These are phyloP conservation scores for Pseudogymnoascus sp. DNA, from an alignment of 2,329 filamentous ascomycete genomes.

Conservation along the genomic window DNA sequence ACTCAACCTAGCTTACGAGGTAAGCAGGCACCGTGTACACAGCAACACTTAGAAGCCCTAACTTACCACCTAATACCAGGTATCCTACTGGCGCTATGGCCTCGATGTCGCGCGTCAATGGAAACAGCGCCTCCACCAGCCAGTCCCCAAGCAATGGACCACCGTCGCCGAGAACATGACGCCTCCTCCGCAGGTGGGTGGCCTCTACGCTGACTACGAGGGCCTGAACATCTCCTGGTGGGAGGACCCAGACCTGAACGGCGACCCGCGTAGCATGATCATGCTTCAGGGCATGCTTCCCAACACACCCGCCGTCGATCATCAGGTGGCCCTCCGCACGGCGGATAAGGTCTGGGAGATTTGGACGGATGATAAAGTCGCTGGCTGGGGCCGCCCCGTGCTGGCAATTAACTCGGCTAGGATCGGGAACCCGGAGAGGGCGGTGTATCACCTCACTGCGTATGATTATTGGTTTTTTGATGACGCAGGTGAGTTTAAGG, in stretches of 20 bases:
- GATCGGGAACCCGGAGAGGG: constrained; percentile 36
- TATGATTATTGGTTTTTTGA: constrained; percentile 37
- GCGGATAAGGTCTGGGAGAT: constrained; percentile 33
- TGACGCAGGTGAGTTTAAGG: constrained; percentile 28
- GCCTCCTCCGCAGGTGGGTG: constrained; percentile 41
- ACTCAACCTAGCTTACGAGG: constrained; percentile 51
- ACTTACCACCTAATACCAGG: constrained; percentile 23
- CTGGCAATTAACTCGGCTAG: constrained; percentile 39
- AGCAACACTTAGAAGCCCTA: not conserved
- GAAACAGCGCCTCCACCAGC: constrained; percentile 40
- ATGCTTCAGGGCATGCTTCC: constrained; percentile 39
- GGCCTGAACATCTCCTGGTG: constrained; percentile 38
- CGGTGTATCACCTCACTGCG: constrained; percentile 31
- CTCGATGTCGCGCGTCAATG: constrained; percentile 46
- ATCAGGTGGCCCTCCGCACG: constrained; percentile 31
- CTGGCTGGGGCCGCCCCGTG: constrained; percentile 41
- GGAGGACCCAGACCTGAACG: constrained; percentile 29
- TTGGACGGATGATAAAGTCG: constrained; percentile 37
- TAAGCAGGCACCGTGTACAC: constrained; percentile 20
- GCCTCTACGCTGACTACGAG: constrained; percentile 48
- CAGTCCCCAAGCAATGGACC: constrained; percentile 39
- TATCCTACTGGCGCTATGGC: constrained; percentile 52
- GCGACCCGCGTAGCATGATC: constrained; percentile 39
- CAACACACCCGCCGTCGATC: constrained; percentile 30
- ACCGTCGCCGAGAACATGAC: constrained; percentile 45